Base-by-base conservation (phyloP, 768 basidiomycete species). In the Artomyces pyxidatus region DNA sequence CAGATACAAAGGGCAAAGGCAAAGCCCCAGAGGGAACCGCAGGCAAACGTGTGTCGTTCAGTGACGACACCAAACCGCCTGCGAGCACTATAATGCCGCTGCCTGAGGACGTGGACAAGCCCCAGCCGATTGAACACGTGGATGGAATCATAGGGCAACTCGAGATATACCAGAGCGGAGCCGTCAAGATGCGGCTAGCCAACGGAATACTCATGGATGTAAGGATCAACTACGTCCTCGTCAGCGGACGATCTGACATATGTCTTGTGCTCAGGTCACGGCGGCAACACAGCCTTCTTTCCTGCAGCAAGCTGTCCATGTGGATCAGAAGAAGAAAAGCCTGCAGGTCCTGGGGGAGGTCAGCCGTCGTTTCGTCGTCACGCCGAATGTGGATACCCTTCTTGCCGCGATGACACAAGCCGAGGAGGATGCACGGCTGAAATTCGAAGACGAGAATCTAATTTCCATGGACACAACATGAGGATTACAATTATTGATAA, bases 141-240 rank as follows among this genome's bases (percentile, higher is more conserved):
- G 86, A 93, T 50, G 93, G 93, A 0, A 61, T 84, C 46, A 83
- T 94, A 39, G 93, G 93, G 14, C 82, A 80, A 53, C 71, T 96
- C 37, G 89, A 93, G 58, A 74, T 95, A 2, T 90, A 92, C 64
- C 78, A 76, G 46, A 92, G 85, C 57, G 93, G 93, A 6, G 74
- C 77, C 9, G 85, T 92, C 48, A 94, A 90, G 66, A 88, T 96
- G 72, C 83, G 88, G 19, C 66, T 96, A 22, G 74, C 74, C 3
- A 83, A 92, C 53, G 87, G 79, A 28, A 89, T 92, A 30, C 67
- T 95, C 11, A 70, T 95, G 61, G 85, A 94, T 61, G 93, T 93
- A 63, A 54, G 81, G 68, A 16, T 16, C 11, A 25, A 42, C 37
- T 53, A 29, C 42, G 9, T 42, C 3, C 49, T 16, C 3, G n/a